These are phyloP conservation scores for Psilocybe cyanescens DNA, from an alignment of 768 basidiomycete genomes.

Conservation along the genomic window DNA sequence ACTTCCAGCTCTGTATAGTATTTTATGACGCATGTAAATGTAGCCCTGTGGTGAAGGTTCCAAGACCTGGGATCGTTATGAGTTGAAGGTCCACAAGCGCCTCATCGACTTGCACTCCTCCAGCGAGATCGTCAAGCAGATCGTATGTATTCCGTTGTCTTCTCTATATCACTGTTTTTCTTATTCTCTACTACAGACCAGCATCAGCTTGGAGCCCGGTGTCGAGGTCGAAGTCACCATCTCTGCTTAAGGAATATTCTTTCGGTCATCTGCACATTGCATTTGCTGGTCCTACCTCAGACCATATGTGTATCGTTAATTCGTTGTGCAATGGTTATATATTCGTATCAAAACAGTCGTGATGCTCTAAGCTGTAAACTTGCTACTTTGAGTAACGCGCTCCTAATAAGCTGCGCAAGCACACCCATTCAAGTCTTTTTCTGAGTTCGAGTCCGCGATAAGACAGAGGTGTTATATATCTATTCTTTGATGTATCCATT, in stretches of 20 bases:
- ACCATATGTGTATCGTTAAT: not conserved
- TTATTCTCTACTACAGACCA: constrained; percentile 62
- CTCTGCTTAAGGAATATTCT: constrained; percentile 53
- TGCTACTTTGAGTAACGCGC: not conserved
- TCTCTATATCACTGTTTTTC: not conserved
- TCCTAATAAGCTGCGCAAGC: too few species aligned
- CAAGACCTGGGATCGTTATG: constrained; percentile 99
- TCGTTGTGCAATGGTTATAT: not conserved
- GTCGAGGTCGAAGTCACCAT: constrained; percentile 99
- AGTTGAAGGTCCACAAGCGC: constrained; percentile 99
- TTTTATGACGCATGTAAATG: constrained; percentile 4
- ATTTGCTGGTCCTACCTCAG: not conserved
- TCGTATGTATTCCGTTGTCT: constrained; percentile 60
- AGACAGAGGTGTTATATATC: too few species aligned
- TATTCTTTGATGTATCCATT: too few species aligned
- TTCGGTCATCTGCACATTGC: not conserved
- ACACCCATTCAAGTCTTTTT: too few species aligned
- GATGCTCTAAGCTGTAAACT: not conserved
- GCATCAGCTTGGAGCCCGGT: constrained; percentile 98
- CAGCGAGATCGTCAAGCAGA: constrained; percentile 99
- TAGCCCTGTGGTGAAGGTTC: constrained; percentile 99
- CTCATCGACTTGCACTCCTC: constrained; percentile 99
- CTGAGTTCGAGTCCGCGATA: too few species aligned
- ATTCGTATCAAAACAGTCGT: not conserved
- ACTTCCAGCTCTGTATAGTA: not conserved